phyloP scores from a whole-genome alignment of 83 land plant species.

The Picea abies region DNA sequence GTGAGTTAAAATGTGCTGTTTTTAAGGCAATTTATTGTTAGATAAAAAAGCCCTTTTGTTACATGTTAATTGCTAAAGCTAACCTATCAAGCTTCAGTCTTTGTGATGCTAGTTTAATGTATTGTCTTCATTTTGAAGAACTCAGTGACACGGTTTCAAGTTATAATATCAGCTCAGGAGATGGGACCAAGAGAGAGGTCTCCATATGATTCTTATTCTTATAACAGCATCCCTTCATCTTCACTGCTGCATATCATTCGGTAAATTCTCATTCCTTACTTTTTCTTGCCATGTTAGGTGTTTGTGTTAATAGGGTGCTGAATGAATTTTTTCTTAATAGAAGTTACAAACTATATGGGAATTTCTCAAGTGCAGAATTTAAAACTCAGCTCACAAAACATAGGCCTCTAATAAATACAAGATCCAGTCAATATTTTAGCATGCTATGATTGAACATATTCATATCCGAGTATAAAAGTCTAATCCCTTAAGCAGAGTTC shows the following conservation, averaged over 20 bases:
- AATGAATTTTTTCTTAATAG: too few species aligned
- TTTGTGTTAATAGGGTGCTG: too few species aligned
- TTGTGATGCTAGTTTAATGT: not conserved
- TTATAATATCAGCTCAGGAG: slow-evolving; percentile 49
- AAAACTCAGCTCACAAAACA: too few species aligned
- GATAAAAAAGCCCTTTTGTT: not conserved
- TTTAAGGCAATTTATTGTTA: not conserved
- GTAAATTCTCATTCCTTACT: slow-evolving; percentile 16
- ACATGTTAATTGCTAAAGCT: not conserved
- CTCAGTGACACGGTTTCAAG: slow-evolving; percentile 28
- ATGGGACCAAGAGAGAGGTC: slow-evolving; percentile 46
- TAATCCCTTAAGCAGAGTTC: too few species aligned
- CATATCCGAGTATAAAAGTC: too few species aligned
- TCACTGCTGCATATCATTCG: slow-evolving; percentile 41
- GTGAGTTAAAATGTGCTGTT: too few species aligned
- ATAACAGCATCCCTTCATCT: slow-evolving; percentile 29
- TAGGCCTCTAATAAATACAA: too few species aligned
- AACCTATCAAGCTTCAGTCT: not conserved
- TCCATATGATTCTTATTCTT: slow-evolving; percentile 47
- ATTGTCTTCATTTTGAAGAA: slow-evolving; percentile 14
- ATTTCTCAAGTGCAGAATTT: too few species aligned
- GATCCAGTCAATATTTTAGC: too few species aligned
- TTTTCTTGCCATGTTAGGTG: too few species aligned
- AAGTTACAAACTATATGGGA: too few species aligned
- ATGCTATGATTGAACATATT: too few species aligned